Conservation (phyloP, 352 stramenopile species). For the Lagenidium sp. region DNA sequence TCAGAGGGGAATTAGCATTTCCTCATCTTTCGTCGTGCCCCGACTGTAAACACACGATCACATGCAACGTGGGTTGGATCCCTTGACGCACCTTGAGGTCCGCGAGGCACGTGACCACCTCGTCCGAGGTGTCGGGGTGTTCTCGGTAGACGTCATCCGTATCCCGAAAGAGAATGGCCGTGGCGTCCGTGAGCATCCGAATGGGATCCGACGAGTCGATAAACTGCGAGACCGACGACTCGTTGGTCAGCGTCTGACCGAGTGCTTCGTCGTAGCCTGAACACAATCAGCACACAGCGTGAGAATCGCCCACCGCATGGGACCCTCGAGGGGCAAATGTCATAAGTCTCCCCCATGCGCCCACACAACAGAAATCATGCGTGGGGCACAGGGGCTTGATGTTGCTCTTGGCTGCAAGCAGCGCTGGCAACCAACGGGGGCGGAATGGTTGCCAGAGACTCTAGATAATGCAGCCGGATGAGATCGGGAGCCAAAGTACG, state of each 20-base stretch:
- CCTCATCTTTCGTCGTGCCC: constrained; percentile 44
- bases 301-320: too few species aligned
- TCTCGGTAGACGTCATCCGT: constrained; percentile 77
- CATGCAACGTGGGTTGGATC: too few species aligned
- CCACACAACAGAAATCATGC: constrained; percentile 5
- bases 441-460: constrained; percentile 75
- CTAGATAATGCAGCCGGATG: constrained; percentile 81
- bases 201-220: constrained; percentile 91
- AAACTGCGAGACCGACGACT: constrained; percentile 82
- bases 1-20: constrained; percentile 81
- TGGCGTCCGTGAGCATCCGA: constrained; percentile 92
- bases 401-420: constrained; percentile 87
- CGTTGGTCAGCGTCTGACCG: constrained; percentile 78
- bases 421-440: constrained; percentile 72
- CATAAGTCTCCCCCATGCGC: constrained; percentile 64
- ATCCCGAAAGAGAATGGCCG: constrained; percentile 87
- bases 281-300: constrained; percentile 10
- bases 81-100: constrained; percentile 88
- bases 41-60: too few species aligned
- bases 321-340: constrained; percentile 43
- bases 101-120: constrained; percentile 65
- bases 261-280: constrained; percentile 91
- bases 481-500: constrained; percentile 22
- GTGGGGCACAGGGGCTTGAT: constrained; percentile 76
- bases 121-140: constrained; percentile 66